Conservation (phyloP, 371 early-diverging fungal genomes). For the Saksenaea vasiformis region DNA sequence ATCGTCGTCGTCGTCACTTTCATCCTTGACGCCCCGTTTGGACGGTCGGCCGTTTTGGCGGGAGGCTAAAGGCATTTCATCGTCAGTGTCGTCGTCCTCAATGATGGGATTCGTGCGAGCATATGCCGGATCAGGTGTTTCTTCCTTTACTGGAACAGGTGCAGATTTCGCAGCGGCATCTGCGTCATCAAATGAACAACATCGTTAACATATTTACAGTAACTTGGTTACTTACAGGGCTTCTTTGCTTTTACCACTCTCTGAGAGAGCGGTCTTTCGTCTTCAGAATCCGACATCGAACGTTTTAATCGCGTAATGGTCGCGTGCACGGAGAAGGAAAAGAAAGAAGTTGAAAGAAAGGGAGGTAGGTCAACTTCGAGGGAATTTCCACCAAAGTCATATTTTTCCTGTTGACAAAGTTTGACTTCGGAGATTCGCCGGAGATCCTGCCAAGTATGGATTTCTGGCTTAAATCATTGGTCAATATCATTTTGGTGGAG, state of each 20-base stretch:
- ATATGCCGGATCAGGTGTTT: constrained; percentile 15
- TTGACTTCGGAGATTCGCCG: no score
- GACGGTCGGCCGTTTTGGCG: not conserved
- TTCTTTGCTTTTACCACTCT: constrained; percentile 7
- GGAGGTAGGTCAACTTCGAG: not conserved
- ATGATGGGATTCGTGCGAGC: constrained; percentile 5
- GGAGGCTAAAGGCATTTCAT: not conserved
- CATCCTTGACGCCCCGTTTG: not conserved
- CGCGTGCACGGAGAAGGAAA: constrained; percentile 3
- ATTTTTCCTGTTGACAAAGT: not conserved
- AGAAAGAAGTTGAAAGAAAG: constrained; percentile 10
- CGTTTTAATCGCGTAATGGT: not conserved
- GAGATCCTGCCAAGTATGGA: no score
- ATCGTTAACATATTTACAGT: not conserved
- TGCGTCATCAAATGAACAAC: not conserved
- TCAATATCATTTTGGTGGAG: no score
- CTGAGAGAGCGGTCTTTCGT: constrained; percentile 21
- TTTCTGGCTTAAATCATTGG: no score
- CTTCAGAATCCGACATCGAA: constrained; percentile 26
- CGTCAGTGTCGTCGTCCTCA: constrained; percentile 16
- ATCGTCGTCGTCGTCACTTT: constrained; percentile 6
- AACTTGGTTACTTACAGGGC: not conserved
- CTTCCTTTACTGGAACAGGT: constrained; percentile 11
- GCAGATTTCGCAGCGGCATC: not conserved
- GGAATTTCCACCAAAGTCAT: not conserved